Base-by-base conservation (phyloP, 2,329 filamentous ascomycete genomes). In the Exophiala spinifera region DNA sequence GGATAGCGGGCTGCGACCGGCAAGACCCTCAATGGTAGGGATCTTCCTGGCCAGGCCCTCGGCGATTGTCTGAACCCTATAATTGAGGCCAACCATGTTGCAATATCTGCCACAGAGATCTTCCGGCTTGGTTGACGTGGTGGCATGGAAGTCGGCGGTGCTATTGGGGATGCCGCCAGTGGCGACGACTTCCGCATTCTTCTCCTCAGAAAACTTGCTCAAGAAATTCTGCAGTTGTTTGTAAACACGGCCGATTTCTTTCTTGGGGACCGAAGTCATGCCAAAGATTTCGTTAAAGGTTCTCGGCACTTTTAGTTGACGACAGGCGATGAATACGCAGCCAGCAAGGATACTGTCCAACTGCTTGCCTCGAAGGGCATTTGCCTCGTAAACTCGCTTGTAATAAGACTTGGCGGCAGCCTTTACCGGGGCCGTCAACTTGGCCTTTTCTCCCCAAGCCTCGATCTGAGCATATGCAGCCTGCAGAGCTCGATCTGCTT, bases 301-400 rank as follows among this genome's bases (percentile, higher is more conserved):
- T 62, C 94, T 88, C 3, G 89, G 87, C 25, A 91, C 87, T 58
- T 85, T 83, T 67, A 89, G 88, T 72, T 96, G 90, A 42, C 94
- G 90, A 70, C 92, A 97, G 37, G 94, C 91, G 65, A 99, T 92
- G 77, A 99, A 97, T 72, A 99, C 94, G 74, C 91, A 96, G 5
- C 91, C 91, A 4, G 94, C 94, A 63, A 97, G 92, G 63, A 99
- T 87, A 52, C 89, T 89, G 64, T 97, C 92, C 68, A 91, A 88
- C 0, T 89, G 87, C 74, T 99, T 99, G 69, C 91, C 91, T 76
- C 96, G 96, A 80, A 97, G 91, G 52, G 91, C 81, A 70, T 92
- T 92, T 67, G 87, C 86, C 72, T 99, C 94, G 65, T 96, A 91
- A 20, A 92, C 89, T 53, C 94, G 82, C 77, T 96, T 97, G 82